Conservation (phyloP, 768 basidiomycete species). For the Tubosaeta sp. region DNA sequence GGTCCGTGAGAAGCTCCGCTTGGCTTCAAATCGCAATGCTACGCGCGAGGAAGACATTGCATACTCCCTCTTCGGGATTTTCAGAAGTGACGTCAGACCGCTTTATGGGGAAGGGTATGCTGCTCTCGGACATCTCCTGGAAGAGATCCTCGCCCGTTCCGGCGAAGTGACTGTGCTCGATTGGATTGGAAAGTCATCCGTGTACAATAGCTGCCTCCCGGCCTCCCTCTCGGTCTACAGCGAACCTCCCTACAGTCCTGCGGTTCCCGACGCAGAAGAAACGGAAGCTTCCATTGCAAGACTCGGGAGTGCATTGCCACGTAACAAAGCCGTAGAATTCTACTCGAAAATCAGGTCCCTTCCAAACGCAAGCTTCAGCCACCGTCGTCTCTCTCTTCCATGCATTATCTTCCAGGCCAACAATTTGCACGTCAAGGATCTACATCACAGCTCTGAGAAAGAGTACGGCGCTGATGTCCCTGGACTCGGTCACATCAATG, state of each 20-base stretch:
- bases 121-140: conserved; percentile 11
- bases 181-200: conserved; percentile 10
- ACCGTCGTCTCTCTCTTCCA: conserved; percentile 6
- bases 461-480: neutral
- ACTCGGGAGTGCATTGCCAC: neutral
- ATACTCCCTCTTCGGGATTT: conserved; percentile 9
- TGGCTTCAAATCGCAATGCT: conserved; percentile 9
- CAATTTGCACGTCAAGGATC: neutral
- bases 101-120: conserved; percentile 6
- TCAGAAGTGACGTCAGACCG: conserved; percentile 5
- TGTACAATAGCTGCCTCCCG: conserved; percentile 14
- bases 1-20: conserved; percentile 6
- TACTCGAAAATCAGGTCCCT: neutral
- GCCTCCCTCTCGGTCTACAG: neutral
- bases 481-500: neutral
- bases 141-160: conserved; percentile 9
- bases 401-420: conserved; percentile 1
- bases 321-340: neutral
- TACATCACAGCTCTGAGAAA: neutral
- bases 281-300: neutral
- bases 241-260: neutral
- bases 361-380: neutral
- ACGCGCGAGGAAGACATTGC: conserved; percentile 9
- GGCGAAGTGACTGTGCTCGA: conserved; percentile 5
- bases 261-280: neutral